Evolutionary conservation across 2,329 filamentous ascomycete genomes (phyloP), one percentile per base, ranked within the genome.

Genomic region (Aspergillus glaucus): DNA sequence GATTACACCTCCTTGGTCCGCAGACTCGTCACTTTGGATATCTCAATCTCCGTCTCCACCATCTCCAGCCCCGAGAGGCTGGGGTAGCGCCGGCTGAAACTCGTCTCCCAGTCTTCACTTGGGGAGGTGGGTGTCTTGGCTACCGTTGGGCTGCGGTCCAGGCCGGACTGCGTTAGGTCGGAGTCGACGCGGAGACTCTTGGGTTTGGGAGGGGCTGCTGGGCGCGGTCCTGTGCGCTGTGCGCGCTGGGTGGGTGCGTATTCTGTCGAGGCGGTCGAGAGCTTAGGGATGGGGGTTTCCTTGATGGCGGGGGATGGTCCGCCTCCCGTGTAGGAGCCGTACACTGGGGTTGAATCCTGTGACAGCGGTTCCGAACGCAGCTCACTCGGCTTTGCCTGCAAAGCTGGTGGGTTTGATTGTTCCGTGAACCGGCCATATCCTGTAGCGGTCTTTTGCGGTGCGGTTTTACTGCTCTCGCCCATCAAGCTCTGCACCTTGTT

Each of bases 401-500:
- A 67, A 64, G 64, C 62, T 53, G 62, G 52, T 44, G 64, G 52
- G 43, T 60, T 55, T 39, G 51, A 45, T 15, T 52, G 53, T 54
- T 84, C 87, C 17, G 91, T 90, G 66, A 87, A 96, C 51, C 85
- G 85, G 6, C 93, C 93, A 64, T 97, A 97, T 0, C 92, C 92
- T 55, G 91, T 85, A 1, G 91, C 91, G 0, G 89, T 95, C 56
- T 84, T 82, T 12, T 73, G 71, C 1, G 76, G 71, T 10, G 80
- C 70, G 4, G 81, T 75, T 55, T 77, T 82, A 58, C 82, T 81
- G 37, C 86, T 88, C 61, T 96, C 91, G 52, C 84, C 59, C 14
- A 98, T 74, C 44, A 97, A 75, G 44, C 82, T 88, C 71, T 94
- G 88, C 47, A 98, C 88, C 55, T 92, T 85, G 62, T 88, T 90